A percentile compares a stretch with the other conserved stretches of the same genome.
Evolutionary conservation across 805 yeast genomes (phyloP).

Genomic region (Brettanomyces sp.): DNA sequence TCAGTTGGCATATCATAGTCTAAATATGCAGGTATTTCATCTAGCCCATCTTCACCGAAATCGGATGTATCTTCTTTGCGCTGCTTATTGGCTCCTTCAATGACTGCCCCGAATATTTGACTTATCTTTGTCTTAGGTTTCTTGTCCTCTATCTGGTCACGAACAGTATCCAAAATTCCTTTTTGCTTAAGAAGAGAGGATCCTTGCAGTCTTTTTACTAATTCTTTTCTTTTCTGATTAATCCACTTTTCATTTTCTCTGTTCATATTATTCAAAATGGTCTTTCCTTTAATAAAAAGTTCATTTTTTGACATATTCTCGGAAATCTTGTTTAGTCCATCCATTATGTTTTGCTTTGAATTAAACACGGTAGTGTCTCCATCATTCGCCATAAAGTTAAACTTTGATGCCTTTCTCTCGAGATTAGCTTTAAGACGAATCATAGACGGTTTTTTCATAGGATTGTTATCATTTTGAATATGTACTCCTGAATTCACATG

Average conservation of each 20-base stretch:
- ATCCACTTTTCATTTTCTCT: slow-evolving; percentile 18
- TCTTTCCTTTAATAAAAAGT: slow-evolving; percentile 17
- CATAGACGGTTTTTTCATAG: not conserved
- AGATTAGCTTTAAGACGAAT: not conserved
- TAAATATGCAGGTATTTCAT: not conserved
- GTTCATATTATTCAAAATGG: slow-evolving; percentile 17
- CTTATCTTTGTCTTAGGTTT: slow-evolving; percentile 2
- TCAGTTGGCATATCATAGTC: not conserved
- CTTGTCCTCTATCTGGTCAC: too few relatives aligned
- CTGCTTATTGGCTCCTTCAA: slow-evolving; percentile 2
- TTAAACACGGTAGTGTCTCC: slow-evolving; percentile 9
- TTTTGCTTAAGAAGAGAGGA: slow-evolving; percentile 1
- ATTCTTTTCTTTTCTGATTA: slow-evolving; percentile 7
- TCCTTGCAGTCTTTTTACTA: not conserved
- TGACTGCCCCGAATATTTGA: slow-evolving; percentile 8
- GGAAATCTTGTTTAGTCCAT: slow-evolving; percentile 13
- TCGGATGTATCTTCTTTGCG: not conserved
- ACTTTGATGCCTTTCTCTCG: slow-evolving; percentile 4
- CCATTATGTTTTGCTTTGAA: slow-evolving; percentile 10
- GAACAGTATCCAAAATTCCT: not conserved
- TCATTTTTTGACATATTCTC: slow-evolving; percentile 16
- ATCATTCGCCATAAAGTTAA: slow-evolving; percentile 9
- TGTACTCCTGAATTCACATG: not conserved
- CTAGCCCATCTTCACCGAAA: slow-evolving; percentile 7
- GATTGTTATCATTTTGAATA: not conserved